These are phyloP conservation scores for Kurtzmaniella natalensis DNA, from an alignment of 1,139 yeast genomes.

Conservation along the genomic window DNA sequence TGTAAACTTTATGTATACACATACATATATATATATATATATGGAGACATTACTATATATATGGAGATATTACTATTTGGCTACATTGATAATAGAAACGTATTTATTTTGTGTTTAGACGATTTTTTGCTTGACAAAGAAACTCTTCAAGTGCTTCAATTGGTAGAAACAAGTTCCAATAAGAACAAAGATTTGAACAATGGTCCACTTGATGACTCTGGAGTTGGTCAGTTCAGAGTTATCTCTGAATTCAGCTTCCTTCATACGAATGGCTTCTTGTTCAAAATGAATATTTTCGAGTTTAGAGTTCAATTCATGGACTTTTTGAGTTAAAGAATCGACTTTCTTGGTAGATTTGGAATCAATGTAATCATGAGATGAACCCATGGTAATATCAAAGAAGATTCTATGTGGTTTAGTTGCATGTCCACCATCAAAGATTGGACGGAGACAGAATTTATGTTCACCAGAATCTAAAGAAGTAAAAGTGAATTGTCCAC, in stretches of 20 bases:
- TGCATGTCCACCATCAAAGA: slow-evolving; percentile 33
- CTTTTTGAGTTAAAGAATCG: slow-evolving; percentile 37
- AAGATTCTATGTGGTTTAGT: slow-evolving; percentile 38
- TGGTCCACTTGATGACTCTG: slow-evolving; percentile 44
- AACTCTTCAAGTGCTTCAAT: slow-evolving; percentile 47
- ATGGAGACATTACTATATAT: background rate
- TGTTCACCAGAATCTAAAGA: slow-evolving; percentile 46
- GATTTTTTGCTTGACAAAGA: slow-evolving; percentile 50
- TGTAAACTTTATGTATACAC: too few relatives aligned
- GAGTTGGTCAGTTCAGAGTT: slow-evolving; percentile 45
- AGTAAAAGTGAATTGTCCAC: slow-evolving; percentile 41
- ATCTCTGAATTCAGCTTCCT: slow-evolving; percentile 46
- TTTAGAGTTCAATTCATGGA: slow-evolving; percentile 37
- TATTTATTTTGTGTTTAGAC: too few relatives aligned
- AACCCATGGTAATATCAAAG: slow-evolving; percentile 46
- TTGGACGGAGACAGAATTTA: slow-evolving; percentile 44
- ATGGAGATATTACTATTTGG: too few relatives aligned
- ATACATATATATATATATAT: too few relatives aligned
- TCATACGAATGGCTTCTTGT: slow-evolving; percentile 44
- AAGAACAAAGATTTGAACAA: slow-evolving; percentile 43
- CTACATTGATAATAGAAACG: too few relatives aligned
- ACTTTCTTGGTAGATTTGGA: slow-evolving; percentile 43
- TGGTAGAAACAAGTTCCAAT: slow-evolving; percentile 47
- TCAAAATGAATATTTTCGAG: slow-evolving; percentile 43
- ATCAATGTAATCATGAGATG: slow-evolving; percentile 45